Conservation (phyloP, 768 basidiomycete genomes). For the Boletus sp. region DNA sequence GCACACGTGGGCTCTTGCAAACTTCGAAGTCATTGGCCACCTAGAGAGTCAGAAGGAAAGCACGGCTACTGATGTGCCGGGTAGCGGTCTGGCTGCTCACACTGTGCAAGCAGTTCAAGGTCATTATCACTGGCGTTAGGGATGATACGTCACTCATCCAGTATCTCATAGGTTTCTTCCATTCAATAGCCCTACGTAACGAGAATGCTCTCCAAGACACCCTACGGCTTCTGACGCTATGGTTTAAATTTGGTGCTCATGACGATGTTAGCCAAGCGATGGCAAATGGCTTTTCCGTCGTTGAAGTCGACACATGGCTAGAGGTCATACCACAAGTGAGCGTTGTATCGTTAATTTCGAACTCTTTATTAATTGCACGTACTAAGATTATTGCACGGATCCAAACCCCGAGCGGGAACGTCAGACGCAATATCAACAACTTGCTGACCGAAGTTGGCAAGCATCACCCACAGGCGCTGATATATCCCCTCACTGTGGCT, state of each 20-base stretch:
- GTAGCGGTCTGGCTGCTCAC: conserved; percentile 68
- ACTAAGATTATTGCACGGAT: conserved; percentile 94
- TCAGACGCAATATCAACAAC: conserved; percentile 84
- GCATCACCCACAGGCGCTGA: conserved; percentile 94
- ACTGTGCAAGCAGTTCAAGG: conserved; percentile 93
- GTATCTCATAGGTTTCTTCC: conserved; percentile 76
- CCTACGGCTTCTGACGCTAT: conserved; percentile 85
- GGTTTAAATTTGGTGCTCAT: conserved; percentile 96
- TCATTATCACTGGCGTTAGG: conserved; percentile 22
- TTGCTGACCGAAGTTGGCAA: conserved; percentile 91
- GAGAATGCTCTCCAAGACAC: conserved; percentile 94
- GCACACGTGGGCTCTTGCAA: conserved; percentile 98
- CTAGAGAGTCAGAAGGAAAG: conserved; percentile 65
- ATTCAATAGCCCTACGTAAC: conserved; percentile 85
- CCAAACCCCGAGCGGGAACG: conserved; percentile 86
- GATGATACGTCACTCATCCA: conserved; percentile 11
- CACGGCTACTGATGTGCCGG: conserved; percentile 54
- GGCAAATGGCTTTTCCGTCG: conserved; percentile 77
- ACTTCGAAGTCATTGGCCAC: conserved; percentile 87
- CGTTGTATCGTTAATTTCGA: background rate
- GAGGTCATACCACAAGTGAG: conserved; percentile 96
- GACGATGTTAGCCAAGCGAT: conserved; percentile 89
- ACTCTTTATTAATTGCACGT: background rate
- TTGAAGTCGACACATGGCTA: conserved; percentile 97
- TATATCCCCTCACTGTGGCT: conserved; percentile 94